A percentile compares a stretch with the other conserved stretches of the same genome.
These are phyloP conservation scores for Planoprotostelium fungivorum DNA, from an alignment of 78 protist species.

Conservation along the genomic window DNA sequence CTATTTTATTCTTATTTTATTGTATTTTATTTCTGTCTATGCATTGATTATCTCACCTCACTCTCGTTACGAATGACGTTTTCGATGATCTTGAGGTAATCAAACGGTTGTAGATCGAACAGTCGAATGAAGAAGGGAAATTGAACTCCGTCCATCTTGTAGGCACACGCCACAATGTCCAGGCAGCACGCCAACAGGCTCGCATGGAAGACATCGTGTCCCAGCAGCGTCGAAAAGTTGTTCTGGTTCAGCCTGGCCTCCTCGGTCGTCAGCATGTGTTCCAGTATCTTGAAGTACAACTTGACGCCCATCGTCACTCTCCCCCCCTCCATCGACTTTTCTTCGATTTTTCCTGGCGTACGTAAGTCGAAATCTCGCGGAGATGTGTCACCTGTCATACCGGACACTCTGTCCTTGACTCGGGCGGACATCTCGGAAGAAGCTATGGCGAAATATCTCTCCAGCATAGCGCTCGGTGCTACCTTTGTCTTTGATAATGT, in stretches of 20 bases:
- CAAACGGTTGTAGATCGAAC: conserved; percentile 28
- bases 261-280: not conserved
- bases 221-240: conserved; percentile 2
- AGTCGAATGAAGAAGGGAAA: conserved; percentile 36
- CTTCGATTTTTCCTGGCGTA: not conserved
- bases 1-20: too few species aligned
- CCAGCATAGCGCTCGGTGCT: not conserved
- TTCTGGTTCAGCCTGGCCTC: not conserved
- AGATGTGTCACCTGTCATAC: not conserved
- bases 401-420: not conserved
- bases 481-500: not conserved
- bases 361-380: not conserved
- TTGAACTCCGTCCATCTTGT: conserved; percentile 16
- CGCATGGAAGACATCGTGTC: conserved; percentile 26
- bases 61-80: conserved; percentile 1
- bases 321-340: not conserved
- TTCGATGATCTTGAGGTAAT: conserved; percentile 16
- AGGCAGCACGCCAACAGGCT: conserved; percentile 28
- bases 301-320: not conserved
- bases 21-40: too few species aligned
- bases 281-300: not conserved
- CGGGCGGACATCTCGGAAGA: not conserved
- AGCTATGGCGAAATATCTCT: not conserved
- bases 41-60: conserved; percentile 2
- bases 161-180: conserved; percentile 35